Conservation (phyloP, 1,284 basidiomycete species). For the Heimioporus punctisporus region DNA sequence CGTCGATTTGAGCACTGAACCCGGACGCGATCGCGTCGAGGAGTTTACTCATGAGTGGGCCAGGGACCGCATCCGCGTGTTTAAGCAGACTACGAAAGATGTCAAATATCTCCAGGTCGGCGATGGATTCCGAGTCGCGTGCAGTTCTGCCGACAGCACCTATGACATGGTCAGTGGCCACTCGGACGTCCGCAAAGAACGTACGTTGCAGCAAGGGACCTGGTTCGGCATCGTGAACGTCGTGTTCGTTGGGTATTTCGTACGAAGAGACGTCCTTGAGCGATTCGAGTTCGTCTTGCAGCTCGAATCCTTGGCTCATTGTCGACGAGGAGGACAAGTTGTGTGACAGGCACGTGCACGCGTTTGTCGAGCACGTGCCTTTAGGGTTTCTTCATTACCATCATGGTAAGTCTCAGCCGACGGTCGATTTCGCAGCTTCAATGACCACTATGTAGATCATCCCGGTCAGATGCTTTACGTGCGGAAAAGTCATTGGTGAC, state of each 20-base stretch:
- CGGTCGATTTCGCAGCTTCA: not conserved
- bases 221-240: slow-evolving; percentile 41
- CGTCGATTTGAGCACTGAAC: slow-evolving; percentile 70
- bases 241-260: slow-evolving; percentile 50
- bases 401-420: slow-evolving; percentile 23
- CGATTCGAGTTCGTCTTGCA: slow-evolving; percentile 53
- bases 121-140: slow-evolving; percentile 69
- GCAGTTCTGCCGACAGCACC: slow-evolving; percentile 79
- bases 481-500: slow-evolving; percentile 93
- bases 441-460: slow-evolving; percentile 65
- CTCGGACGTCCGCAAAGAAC: slow-evolving; percentile 1
- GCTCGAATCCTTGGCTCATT: slow-evolving; percentile 39
- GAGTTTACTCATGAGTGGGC: slow-evolving; percentile 71
- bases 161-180: slow-evolving; percentile 30
- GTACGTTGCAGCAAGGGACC: slow-evolving; percentile 38
- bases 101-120: slow-evolving; percentile 71
- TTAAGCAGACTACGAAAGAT: slow-evolving; percentile 81
- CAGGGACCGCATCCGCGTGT: slow-evolving; percentile 59
- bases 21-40: slow-evolving; percentile 79
- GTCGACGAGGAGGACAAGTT: too few species aligned
- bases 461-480: slow-evolving; percentile 89
- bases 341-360: slow-evolving; percentile 25
- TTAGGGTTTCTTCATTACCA: slow-evolving; percentile 2
- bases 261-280: slow-evolving; percentile 45
- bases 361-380: slow-evolving; percentile 13